Conservation (phyloP, 176 grass and related monocot genomes). For the Triticum timopheevii region DNA sequence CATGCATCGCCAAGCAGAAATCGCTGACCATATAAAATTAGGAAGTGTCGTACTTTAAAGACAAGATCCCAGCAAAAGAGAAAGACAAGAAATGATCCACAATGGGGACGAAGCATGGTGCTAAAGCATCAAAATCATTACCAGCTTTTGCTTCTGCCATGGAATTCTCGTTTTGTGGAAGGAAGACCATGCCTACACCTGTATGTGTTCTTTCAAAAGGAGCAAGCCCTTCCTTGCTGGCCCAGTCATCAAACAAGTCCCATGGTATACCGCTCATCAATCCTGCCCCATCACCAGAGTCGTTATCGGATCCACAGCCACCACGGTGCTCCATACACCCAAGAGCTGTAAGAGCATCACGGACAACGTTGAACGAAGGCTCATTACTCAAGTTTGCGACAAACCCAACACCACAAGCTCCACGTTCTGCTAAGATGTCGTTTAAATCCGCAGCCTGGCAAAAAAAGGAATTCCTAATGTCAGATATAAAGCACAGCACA, state of each 20-base stretch:
- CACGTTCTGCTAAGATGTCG: slow-evolving; percentile 92
- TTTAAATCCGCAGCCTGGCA: slow-evolving; percentile 68
- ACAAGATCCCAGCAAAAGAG: neutral
- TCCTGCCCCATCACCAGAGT: slow-evolving; percentile 94
- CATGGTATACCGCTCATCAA: slow-evolving; percentile 91
- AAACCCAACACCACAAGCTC: slow-evolving; percentile 97
- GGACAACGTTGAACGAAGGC: slow-evolving; percentile 84
- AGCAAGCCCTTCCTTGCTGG: slow-evolving; percentile 70
- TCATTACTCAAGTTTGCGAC: slow-evolving; percentile 94
- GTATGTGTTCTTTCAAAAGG: slow-evolving; percentile 64
- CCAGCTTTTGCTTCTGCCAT: slow-evolving; percentile 81
- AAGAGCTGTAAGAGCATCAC: slow-evolving; percentile 82
- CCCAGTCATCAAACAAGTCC: slow-evolving; percentile 88
- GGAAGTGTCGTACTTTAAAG: neutral
- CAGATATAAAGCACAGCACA: neutral
- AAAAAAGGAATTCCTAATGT: slow-evolving; percentile 3
- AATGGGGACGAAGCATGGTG: neutral
- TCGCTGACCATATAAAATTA: neutral
- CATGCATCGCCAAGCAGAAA: slow-evolving; percentile 22
- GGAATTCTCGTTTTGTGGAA: slow-evolving; percentile 74
- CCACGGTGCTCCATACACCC: slow-evolving; percentile 99
- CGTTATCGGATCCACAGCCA: slow-evolving; percentile 94
- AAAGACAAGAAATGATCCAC: slow-evolving; percentile 10
- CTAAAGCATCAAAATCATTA: slow-evolving; percentile 42
- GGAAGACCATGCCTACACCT: slow-evolving; percentile 97